Evolutionary conservation across 1,139 yeast genomes (phyloP), one percentile per base, ranked within the genome.

Genomic region (Pichia sp.): DNA sequence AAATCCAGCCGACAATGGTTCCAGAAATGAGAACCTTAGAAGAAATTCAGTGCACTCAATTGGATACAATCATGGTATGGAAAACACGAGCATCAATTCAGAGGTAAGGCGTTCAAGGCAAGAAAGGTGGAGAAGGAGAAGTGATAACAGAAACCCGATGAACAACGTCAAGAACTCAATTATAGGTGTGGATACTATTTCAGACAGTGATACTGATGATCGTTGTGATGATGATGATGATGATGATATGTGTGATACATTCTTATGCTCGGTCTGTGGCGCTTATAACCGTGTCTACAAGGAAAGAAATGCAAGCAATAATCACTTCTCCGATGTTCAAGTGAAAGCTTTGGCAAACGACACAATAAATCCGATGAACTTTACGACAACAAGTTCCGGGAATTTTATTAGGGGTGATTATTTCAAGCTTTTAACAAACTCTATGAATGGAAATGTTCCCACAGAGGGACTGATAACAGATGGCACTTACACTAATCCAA

Each of bases 361-460:
- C 29, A 15, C 47, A 16, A 11, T 51, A 36, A 36, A 36, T 36
- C 40, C 40, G 3, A 40, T 46, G 30, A 29, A 49, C 15, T 53
- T 53, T 50, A 53, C 50, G 34, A 52, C 26, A 10, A 57, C 58
- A 1, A 50, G 53, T 23, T 42, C 55, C 3, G 61, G 59, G 3
- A 59, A 56, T 40, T 53, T 49, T n/a, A 50, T 58, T 4, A 53
- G 60, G n/a, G 53, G 56, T 30, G 69, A 67, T 47, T 67, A 67
- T 52, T 66, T 67, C 54, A 62, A 61, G 50, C 55, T 67, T 15
- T 60, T 67, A 23, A 63, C 66, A 1, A 59, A 63, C 41, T 51
- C 65, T 5, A 51, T 56, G 47, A 23, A 44, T 16, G 29, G 53
- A 3, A 60, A 55, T 45, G 58, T 58, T 42, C 41, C 16, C 5